Evolutionary conservation across 352 stramenopile species (phyloP).

Genomic region (Thraustotheca clavata): DNA sequence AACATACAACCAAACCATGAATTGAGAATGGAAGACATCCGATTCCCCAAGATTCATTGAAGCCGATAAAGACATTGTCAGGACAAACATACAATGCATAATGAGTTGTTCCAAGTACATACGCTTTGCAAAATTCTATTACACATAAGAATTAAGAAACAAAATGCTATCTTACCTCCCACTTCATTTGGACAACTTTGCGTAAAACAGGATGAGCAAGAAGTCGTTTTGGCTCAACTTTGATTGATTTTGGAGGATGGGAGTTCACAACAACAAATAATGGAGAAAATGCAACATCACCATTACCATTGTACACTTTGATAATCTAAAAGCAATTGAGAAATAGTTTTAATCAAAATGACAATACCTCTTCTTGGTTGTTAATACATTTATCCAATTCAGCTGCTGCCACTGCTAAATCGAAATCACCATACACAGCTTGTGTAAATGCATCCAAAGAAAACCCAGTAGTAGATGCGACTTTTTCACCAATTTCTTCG

Average conservation of each 20-base stretch:
- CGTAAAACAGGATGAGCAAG: not conserved
- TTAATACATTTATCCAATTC: not conserved
- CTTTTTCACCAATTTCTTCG: too few relatives aligned
- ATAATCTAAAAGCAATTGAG: not conserved
- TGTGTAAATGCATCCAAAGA: too few relatives aligned
- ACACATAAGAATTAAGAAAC: not conserved
- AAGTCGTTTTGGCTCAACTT: not conserved
- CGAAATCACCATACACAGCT: too few relatives aligned
- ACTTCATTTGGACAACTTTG: conserved; percentile 1
- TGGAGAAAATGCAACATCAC: not conserved
- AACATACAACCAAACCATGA: not conserved
- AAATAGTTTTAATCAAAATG: not conserved
- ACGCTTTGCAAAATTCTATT: not conserved
- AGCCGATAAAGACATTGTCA: not conserved
- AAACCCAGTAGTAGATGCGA: too few relatives aligned
- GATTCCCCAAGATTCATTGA: not conserved
- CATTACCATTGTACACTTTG: not conserved
- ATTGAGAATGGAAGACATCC: not conserved
- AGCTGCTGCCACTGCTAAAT: not conserved
- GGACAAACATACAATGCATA: not conserved
- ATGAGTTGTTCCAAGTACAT: conserved; percentile 14
- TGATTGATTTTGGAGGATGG: not conserved
- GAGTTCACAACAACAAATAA: too few relatives aligned
- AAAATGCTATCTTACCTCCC: not conserved
- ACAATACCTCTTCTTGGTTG: not conserved